Percentiles rank a stretch among this genome's conserved stretches.
These are phyloP conservation scores for Pinus albicaulis DNA, from an alignment of 75 land plant genomes.

Conservation along the genomic window DNA sequence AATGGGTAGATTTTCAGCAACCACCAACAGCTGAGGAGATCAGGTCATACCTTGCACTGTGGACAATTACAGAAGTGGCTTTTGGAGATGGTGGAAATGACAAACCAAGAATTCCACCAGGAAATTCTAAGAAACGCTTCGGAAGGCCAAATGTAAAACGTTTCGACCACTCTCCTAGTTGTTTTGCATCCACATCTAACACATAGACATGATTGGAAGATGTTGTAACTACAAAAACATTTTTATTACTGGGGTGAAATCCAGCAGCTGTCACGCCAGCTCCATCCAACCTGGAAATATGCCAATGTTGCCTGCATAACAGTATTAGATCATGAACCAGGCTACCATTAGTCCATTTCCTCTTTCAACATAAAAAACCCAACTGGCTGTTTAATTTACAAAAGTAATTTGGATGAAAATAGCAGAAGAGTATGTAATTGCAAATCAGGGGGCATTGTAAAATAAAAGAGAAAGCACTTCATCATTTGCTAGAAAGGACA, in stretches of 20 bases:
- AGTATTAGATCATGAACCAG: neutral
- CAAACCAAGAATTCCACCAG: constrained; percentile 90
- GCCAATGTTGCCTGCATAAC: constrained; percentile 90
- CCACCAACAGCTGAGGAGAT: neutral
- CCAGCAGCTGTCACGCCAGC: constrained; percentile 89
- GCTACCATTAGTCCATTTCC: neutral
- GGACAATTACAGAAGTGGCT: constrained; percentile 68
- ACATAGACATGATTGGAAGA: constrained; percentile 80
- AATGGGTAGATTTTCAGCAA: neutral
- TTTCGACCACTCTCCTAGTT: constrained; percentile 88
- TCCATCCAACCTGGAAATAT: constrained; percentile 85
- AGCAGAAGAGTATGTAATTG: no score
- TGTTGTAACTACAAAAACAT: constrained; percentile 69
- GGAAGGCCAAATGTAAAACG: constrained; percentile 57
- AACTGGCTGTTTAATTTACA: no score
- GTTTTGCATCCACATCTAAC: constrained; percentile 82
- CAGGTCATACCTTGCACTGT: constrained; percentile 78
- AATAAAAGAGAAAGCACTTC: no score
- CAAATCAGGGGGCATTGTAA: no score
- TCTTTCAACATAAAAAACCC: no score
- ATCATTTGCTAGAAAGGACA: neutral
- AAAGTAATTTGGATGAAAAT: no score
- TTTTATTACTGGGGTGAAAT: constrained; percentile 68
- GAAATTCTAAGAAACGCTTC: constrained; percentile 72
- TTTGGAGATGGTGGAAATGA: constrained; percentile 56